Evolutionary conservation across 805 yeast genomes (phyloP).

Genomic region (Komagataella populi): DNA sequence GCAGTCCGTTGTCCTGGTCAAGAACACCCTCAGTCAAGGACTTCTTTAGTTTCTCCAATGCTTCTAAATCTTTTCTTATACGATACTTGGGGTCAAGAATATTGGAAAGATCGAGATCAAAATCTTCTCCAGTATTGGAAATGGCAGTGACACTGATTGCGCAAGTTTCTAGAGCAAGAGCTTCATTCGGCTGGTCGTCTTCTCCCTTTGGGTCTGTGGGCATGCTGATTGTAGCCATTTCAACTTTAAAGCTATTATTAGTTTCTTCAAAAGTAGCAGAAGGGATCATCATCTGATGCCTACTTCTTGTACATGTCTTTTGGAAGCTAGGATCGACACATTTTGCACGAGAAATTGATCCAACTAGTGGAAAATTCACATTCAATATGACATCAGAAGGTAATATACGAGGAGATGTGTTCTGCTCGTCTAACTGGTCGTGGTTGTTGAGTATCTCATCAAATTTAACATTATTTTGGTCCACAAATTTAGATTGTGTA

Average conservation of each 20-base stretch:
- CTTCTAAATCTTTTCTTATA: background rate
- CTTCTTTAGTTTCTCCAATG: background rate
- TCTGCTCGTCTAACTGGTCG: slow-evolving; percentile 1
- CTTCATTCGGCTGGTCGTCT: background rate
- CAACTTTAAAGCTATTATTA: background rate
- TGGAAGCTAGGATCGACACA: slow-evolving; percentile 29
- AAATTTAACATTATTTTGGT: slow-evolving; percentile 2
- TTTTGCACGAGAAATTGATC: slow-evolving; percentile 15
- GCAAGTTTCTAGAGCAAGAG: background rate
- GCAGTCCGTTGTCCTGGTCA: background rate
- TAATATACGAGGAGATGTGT: slow-evolving; percentile 16
- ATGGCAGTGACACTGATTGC: slow-evolving; percentile 2
- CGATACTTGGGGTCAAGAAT: background rate
- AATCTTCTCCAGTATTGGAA: slow-evolving; percentile 1
- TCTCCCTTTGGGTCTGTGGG: background rate
- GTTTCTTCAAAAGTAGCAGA: slow-evolving; percentile 4
- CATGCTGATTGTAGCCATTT: background rate
- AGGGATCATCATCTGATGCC: slow-evolving; percentile 10
- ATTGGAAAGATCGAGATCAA: background rate
- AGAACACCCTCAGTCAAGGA: background rate
- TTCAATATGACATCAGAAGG: slow-evolving; percentile 35
- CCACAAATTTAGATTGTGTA: slow-evolving; percentile 6
- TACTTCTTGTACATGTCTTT: slow-evolving; percentile 32
- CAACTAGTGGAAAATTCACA: slow-evolving; percentile 32
- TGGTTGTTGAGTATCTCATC: slow-evolving; percentile 1